Percentiles rank a stretch among this genome's conserved stretches.
These are phyloP conservation scores for Pelargonium cotyledonis DNA, from an alignment of 441 rosid species.

Conservation along the genomic window DNA sequence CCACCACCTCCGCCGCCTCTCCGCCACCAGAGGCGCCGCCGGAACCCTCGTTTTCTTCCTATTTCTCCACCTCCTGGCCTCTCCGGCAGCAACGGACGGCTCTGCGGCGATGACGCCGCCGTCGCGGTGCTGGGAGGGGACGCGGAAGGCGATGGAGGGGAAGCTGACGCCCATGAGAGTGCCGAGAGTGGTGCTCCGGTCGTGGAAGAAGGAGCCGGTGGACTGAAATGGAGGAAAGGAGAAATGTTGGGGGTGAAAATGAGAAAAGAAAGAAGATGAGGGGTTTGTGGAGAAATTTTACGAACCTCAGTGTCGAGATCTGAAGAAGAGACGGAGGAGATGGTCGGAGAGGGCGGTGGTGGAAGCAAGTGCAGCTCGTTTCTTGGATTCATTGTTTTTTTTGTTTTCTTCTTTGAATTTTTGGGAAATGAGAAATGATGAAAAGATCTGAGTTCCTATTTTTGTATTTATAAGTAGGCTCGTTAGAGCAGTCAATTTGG, in stretches of 20 bases:
- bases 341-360: conserved; percentile 55
- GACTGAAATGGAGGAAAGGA: conserved; percentile 32
- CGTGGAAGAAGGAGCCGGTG: conserved; percentile 87
- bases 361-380: conserved; percentile 26
- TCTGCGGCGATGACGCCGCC: conserved; percentile 13
- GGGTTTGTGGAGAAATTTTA: conserved; percentile 11
- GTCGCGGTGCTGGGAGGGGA: conserved; percentile 40
- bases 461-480: too few relatives aligned
- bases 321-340: conserved; percentile 71
- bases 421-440: not conserved
- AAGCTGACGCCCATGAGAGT: conserved; percentile 80
- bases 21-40: conserved; percentile 22
- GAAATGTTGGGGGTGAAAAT: not conserved
- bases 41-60: conserved; percentile 24
- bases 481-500: too few relatives aligned
- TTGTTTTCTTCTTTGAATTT: not conserved
- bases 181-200: conserved; percentile 82
- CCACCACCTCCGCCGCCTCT: conserved; percentile 58
- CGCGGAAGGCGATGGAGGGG: conserved; percentile 51
- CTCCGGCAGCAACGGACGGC: not conserved
- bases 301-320: conserved; percentile 84
- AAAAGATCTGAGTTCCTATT: not conserved
- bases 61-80: conserved; percentile 22
- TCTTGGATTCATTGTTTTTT: conserved; percentile 42
- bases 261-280: not conserved